Conservation (phyloP, 2,329 filamentous ascomycete species). For the Trichophyton mentagrophytes region DNA sequence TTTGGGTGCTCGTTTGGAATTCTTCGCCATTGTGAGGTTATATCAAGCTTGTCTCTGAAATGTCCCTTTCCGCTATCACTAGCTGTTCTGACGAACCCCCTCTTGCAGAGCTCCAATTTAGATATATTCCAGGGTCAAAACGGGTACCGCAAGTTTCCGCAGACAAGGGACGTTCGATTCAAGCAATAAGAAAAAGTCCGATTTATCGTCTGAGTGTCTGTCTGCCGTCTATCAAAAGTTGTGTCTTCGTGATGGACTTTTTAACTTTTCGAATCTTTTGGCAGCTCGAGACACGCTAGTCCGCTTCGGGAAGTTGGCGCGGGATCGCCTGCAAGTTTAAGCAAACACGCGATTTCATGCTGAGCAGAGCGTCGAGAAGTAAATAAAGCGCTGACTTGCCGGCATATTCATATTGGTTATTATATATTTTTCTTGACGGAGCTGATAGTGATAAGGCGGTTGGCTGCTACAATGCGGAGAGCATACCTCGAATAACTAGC, state of each 20-base stretch:
- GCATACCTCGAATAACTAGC: not conserved
- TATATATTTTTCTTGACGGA: slow-evolving; percentile 13
- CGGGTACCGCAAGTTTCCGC: not conserved
- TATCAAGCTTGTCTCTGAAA: not conserved
- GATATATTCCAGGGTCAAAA: not conserved
- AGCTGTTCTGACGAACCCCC: not conserved
- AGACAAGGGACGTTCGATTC: not conserved
- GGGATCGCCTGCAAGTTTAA: too few species aligned
- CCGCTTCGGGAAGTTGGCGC: slow-evolving; percentile 4
- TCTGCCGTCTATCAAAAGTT: not conserved
- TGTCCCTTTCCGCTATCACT: not conserved
- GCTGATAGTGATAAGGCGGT: not conserved
- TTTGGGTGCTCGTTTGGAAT: not conserved
- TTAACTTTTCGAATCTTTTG: not conserved
- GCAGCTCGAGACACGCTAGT: slow-evolving; percentile 10
- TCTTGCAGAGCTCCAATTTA: not conserved
- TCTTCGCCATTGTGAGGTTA: not conserved
- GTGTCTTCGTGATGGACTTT: not conserved
- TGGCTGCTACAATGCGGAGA: not conserved
- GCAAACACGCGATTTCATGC: slow-evolving; percentile 2
- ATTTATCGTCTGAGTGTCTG: not conserved
- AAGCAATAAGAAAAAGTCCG: not conserved
- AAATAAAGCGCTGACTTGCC: not conserved
- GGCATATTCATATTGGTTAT: not conserved
- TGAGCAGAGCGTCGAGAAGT: not conserved